Evolutionary conservation across 257 asterid species (phyloP), one percentile per base, ranked within the genome.

Genomic region (Ballota nigra): DNA sequence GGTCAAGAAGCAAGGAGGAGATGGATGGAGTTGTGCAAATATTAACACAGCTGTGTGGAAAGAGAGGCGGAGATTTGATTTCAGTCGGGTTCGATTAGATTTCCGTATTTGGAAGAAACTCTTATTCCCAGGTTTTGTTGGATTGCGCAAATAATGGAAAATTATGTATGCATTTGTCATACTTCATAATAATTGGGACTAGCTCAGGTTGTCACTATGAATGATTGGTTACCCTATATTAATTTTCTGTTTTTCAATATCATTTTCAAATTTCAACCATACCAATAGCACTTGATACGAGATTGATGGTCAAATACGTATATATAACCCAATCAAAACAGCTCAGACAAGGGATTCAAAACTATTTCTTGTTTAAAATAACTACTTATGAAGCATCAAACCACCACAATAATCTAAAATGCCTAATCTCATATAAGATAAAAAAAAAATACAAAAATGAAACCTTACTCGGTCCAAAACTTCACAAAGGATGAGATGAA

Each of bases 391-490:
- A 61, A 58, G 63, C 36, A 68, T 64, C 22, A 28, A 74, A 77
- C 40, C 70, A 69, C 51, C 19, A 56, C 31, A 34, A 51, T 2
- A 66, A 72, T 18, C 72, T 18, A 22, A 75, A 13, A 59, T 57
- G 31, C 7, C 63, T 66, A 38, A 74, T 63, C 75, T 52, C 68
- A 31, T 47, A 69, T 31, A 49, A 51, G 45, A n/a, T n/a, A n/a
- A 66, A 20, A 38, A 20, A 5, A 29, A 65, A 33, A 31, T 19
- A 55, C 8, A 28, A 66, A 8, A 18, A 6, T n/a, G 1, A 8
- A 55, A 18, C 55, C 71, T 79, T 76, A 89, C 69, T 86, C 91
- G 5, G 85, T 85, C 89, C 85, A 84, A 68, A 90, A 87, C 81
- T 83, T 92, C 77, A 84, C 82, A 20, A 92, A 74, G 10, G 95